These are phyloP conservation scores for Pythium dissotocum DNA, from an alignment of 352 stramenopile genomes.

Conservation along the genomic window DNA sequence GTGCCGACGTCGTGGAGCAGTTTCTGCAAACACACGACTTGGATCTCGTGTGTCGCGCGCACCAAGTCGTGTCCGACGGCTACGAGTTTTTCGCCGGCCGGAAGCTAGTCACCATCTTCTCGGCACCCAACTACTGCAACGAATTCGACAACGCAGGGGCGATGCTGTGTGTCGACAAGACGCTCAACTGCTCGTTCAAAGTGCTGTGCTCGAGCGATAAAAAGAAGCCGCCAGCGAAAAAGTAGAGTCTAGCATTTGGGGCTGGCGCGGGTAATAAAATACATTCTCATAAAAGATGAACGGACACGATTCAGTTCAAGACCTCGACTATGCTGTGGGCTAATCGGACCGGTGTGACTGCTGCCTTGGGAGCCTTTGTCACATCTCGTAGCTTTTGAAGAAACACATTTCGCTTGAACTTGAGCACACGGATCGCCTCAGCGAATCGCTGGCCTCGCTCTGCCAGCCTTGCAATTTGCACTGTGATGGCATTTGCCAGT, in stretches of 20 bases:
- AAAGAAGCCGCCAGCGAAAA: slow-evolving; percentile 37
- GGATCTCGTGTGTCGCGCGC: slow-evolving; percentile 97
- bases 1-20: slow-evolving; percentile 95
- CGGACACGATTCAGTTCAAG: neutral
- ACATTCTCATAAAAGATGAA: neutral
- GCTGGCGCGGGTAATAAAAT: neutral
- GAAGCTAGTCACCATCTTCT: slow-evolving; percentile 99
- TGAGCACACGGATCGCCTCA: slow-evolving; percentile 50
- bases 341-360: neutral
- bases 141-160: slow-evolving; percentile 99
- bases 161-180: slow-evolving; percentile 80
- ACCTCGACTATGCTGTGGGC: neutral
- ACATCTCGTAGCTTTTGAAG: slow-evolving; percentile 22
- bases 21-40: slow-evolving; percentile 98
- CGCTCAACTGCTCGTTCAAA: slow-evolving; percentile 80
- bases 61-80: slow-evolving; percentile 99
- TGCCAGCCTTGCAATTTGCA: slow-evolving; percentile 40
- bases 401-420: slow-evolving; percentile 39
- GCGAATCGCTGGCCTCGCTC: slow-evolving; percentile 40
- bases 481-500: slow-evolving; percentile 57
- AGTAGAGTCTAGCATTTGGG: slow-evolving; percentile 4
- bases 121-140: slow-evolving; percentile 99
- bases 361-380: neutral
- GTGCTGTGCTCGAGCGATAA: slow-evolving; percentile 79
- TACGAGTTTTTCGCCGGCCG: slow-evolving; percentile 99